Conservation (phyloP, 768 basidiomycete genomes). For the Mycena chlorophos region DNA sequence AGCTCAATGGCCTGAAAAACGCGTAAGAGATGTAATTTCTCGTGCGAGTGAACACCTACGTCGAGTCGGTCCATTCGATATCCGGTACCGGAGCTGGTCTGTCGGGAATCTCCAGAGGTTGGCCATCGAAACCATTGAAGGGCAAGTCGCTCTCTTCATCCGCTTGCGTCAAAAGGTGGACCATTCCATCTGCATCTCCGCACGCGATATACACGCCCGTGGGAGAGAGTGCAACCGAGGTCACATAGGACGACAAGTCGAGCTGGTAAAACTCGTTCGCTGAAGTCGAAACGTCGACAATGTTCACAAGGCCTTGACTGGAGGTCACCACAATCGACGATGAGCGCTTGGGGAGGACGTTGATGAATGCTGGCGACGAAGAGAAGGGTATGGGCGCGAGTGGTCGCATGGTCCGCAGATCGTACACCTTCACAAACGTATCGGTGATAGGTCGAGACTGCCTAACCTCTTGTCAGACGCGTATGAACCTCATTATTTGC, state of each 20-base stretch:
- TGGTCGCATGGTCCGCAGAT: constrained; percentile 79
- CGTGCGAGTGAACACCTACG: constrained; percentile 48
- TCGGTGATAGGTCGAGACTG: constrained; percentile 87
- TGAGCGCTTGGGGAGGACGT: constrained; percentile 72
- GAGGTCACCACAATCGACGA: constrained; percentile 77
- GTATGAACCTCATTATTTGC: constrained; percentile 15
- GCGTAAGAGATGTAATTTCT: background rate
- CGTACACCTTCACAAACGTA: constrained; percentile 90
- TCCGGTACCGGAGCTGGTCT: constrained; percentile 63
- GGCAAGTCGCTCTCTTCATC: constrained; percentile 63
- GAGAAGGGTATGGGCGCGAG: constrained; percentile 87
- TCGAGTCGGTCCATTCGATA: constrained; percentile 80
- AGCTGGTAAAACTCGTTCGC: constrained; percentile 80
- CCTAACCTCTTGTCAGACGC: constrained; percentile 42
- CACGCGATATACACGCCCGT: constrained; percentile 91
- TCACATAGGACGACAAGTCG: constrained; percentile 73
- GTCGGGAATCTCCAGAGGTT: constrained; percentile 85
- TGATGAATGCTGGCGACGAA: constrained; percentile 83
- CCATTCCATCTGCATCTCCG: constrained; percentile 80
- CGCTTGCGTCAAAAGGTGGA: constrained; percentile 79
- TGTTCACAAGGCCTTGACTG: constrained; percentile 78
- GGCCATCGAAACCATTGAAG: constrained; percentile 89
- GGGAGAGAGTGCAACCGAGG: constrained; percentile 77
- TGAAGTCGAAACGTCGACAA: constrained; percentile 74
- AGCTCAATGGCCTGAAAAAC: constrained; percentile 72